A percentile compares a stretch with the other conserved stretches of the same genome.
These are phyloP conservation scores for Phytomonas serpens DNA, from an alignment of 208 protist genomes.

Conservation along the genomic window DNA sequence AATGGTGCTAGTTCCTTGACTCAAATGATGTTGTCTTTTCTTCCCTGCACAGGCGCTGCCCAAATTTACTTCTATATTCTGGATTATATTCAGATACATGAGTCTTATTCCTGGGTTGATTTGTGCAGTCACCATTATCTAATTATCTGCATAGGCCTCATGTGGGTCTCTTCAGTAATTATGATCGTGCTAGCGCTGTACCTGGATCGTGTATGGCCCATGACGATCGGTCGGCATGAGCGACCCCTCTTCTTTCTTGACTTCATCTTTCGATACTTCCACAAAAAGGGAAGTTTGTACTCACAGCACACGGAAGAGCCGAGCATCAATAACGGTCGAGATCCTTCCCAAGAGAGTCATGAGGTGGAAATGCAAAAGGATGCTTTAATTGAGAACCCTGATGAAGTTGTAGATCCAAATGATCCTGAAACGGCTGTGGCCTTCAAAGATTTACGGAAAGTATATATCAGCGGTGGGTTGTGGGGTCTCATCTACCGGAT, in stretches of 20 bases:
- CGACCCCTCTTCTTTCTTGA: constrained; percentile 72
- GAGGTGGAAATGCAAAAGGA: not conserved
- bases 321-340: not conserved
- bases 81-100: constrained; percentile 39
- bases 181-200: constrained; percentile 75
- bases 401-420: constrained; percentile 28
- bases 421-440: constrained; percentile 25
- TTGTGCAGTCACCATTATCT: not conserved
- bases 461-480: constrained; percentile 51
- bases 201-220: constrained; percentile 74
- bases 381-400: constrained; percentile 29
- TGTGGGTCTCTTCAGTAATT: constrained; percentile 59
- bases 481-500: constrained; percentile 54
- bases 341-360: constrained; percentile 12
- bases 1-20: constrained; percentile 29
- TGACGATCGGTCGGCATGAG: constrained; percentile 37
- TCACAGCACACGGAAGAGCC: not conserved
- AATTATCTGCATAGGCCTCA: constrained; percentile 35
- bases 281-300: constrained; percentile 6
- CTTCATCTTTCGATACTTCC: constrained; percentile 31
- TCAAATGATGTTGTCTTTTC: constrained; percentile 35
- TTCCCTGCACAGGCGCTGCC: constrained; percentile 57
- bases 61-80: constrained; percentile 40
- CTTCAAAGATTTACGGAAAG: constrained; percentile 45
- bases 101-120: constrained; percentile 38